Conservation (phyloP, 2,329 filamentous ascomycete genomes). For the Fusarium sambucinum region DNA sequence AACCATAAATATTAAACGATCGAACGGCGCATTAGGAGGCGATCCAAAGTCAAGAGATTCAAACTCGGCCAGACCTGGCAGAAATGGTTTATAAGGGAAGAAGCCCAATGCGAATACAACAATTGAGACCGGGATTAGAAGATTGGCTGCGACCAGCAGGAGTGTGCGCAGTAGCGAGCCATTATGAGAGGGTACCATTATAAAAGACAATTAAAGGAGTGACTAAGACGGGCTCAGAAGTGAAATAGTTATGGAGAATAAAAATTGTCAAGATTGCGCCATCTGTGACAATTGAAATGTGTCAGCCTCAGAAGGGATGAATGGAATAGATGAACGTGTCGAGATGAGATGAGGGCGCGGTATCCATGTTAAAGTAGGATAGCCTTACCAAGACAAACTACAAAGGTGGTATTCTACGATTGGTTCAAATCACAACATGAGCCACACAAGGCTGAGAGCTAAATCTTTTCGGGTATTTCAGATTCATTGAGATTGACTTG, state of each 20-base stretch:
- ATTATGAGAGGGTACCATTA: conserved; percentile 46
- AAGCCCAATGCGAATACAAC: conserved; percentile 88
- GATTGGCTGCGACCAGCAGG: conserved; percentile 75
- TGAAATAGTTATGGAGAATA: conserved; percentile 10
- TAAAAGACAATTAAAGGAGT: conserved; percentile 21
- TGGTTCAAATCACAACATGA: conserved; percentile 29
- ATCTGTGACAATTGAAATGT: conserved; percentile 30
- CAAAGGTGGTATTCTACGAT: conserved; percentile 43
- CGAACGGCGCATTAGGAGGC: conserved; percentile 78
- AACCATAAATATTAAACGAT: conserved; percentile 96
- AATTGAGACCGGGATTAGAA: conserved; percentile 81
- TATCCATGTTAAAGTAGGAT: conserved; percentile 14
- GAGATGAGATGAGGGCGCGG: conserved; percentile 37
- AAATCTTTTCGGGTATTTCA: conserved; percentile 45
- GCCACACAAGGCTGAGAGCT: conserved; percentile 47
- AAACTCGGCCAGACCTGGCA: conserved; percentile 84
- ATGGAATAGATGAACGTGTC: conserved; percentile 39
- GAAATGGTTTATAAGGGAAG: conserved; percentile 96
- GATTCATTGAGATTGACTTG: conserved; percentile 45
- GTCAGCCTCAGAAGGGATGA: conserved; percentile 33
- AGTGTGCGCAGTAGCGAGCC: conserved; percentile 51
- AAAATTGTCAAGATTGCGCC: conserved; percentile 29
- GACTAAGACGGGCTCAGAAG: conserved; percentile 22
- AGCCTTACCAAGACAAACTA: conserved; percentile 45
- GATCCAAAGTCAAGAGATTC: conserved; percentile 66